phyloP scores from a whole-genome alignment of 768 basidiomycete species.

The Podaxis sp. region DNA sequence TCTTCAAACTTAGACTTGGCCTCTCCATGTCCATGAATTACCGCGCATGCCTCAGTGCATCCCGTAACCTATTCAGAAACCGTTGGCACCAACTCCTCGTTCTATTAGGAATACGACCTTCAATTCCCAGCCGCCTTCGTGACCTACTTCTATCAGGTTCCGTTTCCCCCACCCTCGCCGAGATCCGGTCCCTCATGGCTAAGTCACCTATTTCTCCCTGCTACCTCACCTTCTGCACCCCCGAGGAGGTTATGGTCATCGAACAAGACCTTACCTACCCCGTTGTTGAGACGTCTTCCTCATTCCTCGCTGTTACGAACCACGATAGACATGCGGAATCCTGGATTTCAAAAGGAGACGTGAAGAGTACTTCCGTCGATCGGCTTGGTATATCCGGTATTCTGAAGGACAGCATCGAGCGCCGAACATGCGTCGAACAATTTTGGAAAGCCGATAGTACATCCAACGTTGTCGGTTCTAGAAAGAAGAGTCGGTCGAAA shows the following conservation, averaged over 20 bases:
- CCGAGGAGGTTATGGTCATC: conserved; percentile 24
- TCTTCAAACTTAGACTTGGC: conserved; percentile 9
- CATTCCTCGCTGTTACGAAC: conserved; percentile 32
- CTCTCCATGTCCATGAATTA: conserved; percentile 36
- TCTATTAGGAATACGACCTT: conserved; percentile 27
- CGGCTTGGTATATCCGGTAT: conserved; percentile 15
- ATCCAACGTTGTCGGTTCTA: not conserved
- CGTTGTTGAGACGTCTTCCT: conserved; percentile 14
- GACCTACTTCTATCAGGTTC: conserved; percentile 25
- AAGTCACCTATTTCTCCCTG: conserved; percentile 22
- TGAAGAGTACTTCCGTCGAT: not conserved
- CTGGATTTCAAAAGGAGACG: conserved; percentile 12
- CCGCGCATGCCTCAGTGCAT: conserved; percentile 18
- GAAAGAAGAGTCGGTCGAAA: not conserved
- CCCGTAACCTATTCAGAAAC: conserved; percentile 20
- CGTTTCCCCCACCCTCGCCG: conserved; percentile 20
- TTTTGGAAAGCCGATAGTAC: conserved; percentile 11
- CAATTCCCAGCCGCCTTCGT: conserved; percentile 29
- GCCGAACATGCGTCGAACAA: conserved; percentile 24
- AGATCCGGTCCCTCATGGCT: conserved; percentile 17
- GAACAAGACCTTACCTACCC: conserved; percentile 29
- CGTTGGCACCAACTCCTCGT: conserved; percentile 26
- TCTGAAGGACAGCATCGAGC: conserved; percentile 29
- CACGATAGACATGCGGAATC: conserved; percentile 27
- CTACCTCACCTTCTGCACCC: conserved; percentile 34